Conservation (phyloP, 345 rosid species). For the Populus davidiana region DNA sequence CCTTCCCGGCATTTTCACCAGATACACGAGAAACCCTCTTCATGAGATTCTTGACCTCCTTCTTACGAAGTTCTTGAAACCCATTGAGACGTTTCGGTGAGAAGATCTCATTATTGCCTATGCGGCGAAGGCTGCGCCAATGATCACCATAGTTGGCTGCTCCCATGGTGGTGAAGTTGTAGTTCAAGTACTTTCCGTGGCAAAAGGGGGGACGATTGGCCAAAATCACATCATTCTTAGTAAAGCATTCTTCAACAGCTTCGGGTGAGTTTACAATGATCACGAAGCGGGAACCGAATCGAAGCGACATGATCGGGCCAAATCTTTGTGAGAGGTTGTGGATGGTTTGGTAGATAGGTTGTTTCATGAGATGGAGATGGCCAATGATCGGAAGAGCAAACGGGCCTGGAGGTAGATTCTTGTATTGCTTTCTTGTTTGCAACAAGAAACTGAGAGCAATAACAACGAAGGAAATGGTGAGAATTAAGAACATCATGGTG, state of each 20-base stretch:
- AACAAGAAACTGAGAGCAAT: conserved; percentile 16
- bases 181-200: conserved; percentile 37
- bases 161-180: conserved; percentile 33
- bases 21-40: conserved; percentile 28
- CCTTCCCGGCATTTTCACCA: neutral
- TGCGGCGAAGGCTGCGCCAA: conserved; percentile 65
- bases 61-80: conserved; percentile 32
- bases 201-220: conserved; percentile 40
- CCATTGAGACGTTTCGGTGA: conserved; percentile 46
- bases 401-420: conserved; percentile 50
- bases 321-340: conserved; percentile 22
- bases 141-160: conserved; percentile 52
- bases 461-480: conserved; percentile 8
- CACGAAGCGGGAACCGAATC: conserved; percentile 32
- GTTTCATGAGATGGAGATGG: conserved; percentile 48
- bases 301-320: conserved; percentile 42
- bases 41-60: conserved; percentile 43
- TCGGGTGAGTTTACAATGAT: conserved; percentile 37
- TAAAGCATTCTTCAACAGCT: conserved; percentile 50
- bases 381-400: conserved; percentile 49
- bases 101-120: conserved; percentile 45
- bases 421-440: neutral
- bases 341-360: conserved; percentile 34
- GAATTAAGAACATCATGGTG: neutral
- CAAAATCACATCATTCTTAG: conserved; percentile 41